These are phyloP conservation scores for Trichoderma pleuroti DNA, from an alignment of 2,329 filamentous ascomycete species.

Conservation along the genomic window DNA sequence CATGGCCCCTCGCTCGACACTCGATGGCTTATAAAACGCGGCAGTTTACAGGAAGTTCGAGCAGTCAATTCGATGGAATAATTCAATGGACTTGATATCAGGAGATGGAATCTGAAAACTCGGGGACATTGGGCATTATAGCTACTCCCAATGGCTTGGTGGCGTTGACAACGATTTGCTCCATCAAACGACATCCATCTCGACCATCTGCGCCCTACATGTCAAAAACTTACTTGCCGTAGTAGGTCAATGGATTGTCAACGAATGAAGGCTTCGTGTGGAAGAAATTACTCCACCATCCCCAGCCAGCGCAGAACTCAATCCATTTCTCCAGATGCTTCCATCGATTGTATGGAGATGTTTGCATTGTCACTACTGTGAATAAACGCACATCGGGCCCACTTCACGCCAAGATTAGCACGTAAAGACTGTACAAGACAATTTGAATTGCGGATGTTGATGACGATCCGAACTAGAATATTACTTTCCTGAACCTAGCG, in stretches of 20 bases:
- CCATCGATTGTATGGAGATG: neutral
- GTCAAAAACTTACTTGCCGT: constrained; percentile 1
- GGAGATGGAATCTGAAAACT: neutral
- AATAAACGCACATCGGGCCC: neutral
- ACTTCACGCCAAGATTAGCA: neutral
- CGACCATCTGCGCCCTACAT: constrained; percentile 1
- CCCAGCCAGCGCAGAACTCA: neutral
- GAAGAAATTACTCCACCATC: neutral
- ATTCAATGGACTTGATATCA: neutral
- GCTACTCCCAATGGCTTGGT: neutral
- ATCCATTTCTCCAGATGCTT: neutral
- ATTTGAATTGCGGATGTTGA: neutral
- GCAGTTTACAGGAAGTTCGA: neutral
- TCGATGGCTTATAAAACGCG: neutral
- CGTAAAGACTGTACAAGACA: neutral
- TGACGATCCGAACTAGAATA: neutral
- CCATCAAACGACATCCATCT: neutral
- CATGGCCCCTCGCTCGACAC: neutral
- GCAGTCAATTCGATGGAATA: neutral
- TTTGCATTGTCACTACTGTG: neutral
- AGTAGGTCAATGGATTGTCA: neutral
- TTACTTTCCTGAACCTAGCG: neutral
- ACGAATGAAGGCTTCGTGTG: neutral
- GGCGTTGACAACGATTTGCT: neutral
- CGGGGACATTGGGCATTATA: neutral